phyloP scores from a whole-genome alignment of 208 protist genomes.

The Entamoeba invadens region DNA sequence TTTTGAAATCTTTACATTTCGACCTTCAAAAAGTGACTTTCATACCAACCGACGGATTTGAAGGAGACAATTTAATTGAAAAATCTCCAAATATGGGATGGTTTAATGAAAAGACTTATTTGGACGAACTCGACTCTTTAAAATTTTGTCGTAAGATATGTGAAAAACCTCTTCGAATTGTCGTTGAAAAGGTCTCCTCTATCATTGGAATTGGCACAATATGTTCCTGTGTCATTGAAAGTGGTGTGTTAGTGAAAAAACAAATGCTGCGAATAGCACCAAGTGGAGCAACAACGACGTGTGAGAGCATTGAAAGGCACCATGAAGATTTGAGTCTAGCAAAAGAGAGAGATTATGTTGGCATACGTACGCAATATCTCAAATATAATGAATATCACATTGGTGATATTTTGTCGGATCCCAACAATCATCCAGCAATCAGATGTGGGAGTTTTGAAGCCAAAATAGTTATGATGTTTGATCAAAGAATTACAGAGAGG shows the following conservation, averaged over 20 bases:
- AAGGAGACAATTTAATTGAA: slow-evolving; percentile 74
- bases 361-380: slow-evolving; percentile 28
- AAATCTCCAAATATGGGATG: slow-evolving; percentile 68
- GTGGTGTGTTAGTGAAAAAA: slow-evolving; percentile 47
- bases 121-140: slow-evolving; percentile 65
- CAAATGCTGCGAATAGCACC: slow-evolving; percentile 52
- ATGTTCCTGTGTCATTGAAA: slow-evolving; percentile 68
- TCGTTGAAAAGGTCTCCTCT: slow-evolving; percentile 83
- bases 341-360: slow-evolving; percentile 35
- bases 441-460: slow-evolving; percentile 23
- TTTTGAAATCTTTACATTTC: slow-evolving; percentile 71
- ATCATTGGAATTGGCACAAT: slow-evolving; percentile 79
- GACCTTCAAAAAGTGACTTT: slow-evolving; percentile 66
- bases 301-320: slow-evolving; percentile 40
- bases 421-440: slow-evolving; percentile 15
- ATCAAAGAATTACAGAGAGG: slow-evolving; percentile 33
- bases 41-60: slow-evolving; percentile 76
- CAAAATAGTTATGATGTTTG: slow-evolving; percentile 38
- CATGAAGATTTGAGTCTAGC: slow-evolving; percentile 22
- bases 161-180: slow-evolving; percentile 74
- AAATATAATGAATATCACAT: slow-evolving; percentile 25
- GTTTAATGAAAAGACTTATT: slow-evolving; percentile 66
- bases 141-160: slow-evolving; percentile 55
- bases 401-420: slow-evolving; percentile 26
- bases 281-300: slow-evolving; percentile 28